Evolutionary conservation across 2,329 filamentous ascomycete genomes (phyloP).

Genomic region (Fusarium musae): DNA sequence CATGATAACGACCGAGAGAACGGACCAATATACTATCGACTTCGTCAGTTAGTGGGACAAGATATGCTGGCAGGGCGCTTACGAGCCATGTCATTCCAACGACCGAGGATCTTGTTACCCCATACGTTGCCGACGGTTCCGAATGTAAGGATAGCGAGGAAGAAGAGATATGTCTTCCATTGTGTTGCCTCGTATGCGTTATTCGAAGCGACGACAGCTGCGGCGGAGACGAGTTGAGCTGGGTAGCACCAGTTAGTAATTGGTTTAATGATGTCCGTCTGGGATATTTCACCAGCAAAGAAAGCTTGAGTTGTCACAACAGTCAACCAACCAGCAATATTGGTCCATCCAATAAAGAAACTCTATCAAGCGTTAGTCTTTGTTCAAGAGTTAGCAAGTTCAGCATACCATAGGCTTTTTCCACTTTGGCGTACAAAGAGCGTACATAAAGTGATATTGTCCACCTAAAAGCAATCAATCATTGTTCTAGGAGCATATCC

Average conservation of each 20-base stretch:
- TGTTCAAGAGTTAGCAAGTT: accelerated
- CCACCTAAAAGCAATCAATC: constrained; percentile 32
- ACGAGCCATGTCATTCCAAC: constrained; percentile 56
- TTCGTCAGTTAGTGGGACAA: not conserved
- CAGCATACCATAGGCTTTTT: constrained; percentile 46
- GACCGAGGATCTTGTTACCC: constrained; percentile 53
- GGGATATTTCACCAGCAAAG: constrained; percentile 50
- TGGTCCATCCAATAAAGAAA: constrained; percentile 56
- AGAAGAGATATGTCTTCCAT: constrained; percentile 57
- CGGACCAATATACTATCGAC: constrained; percentile 53
- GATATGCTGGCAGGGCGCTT: not conserved
- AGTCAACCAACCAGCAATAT: constrained; percentile 58
- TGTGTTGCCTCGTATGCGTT: constrained; percentile 51
- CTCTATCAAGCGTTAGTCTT: constrained; percentile 44
- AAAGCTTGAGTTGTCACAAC: constrained; percentile 56
- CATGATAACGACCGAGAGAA: constrained; percentile 55
- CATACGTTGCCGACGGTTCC: constrained; percentile 47
- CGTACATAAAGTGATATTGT: constrained; percentile 59
- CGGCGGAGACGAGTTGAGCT: constrained; percentile 58
- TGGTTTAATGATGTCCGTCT: accelerated
- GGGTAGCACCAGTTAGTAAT: not conserved
- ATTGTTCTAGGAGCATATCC: accelerated
- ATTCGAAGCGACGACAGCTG: constrained; percentile 53
- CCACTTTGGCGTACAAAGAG: constrained; percentile 51
- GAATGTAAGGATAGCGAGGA: constrained; percentile 44